Conservation (phyloP, 768 basidiomycete species). For the Dendrothele bispora region DNA sequence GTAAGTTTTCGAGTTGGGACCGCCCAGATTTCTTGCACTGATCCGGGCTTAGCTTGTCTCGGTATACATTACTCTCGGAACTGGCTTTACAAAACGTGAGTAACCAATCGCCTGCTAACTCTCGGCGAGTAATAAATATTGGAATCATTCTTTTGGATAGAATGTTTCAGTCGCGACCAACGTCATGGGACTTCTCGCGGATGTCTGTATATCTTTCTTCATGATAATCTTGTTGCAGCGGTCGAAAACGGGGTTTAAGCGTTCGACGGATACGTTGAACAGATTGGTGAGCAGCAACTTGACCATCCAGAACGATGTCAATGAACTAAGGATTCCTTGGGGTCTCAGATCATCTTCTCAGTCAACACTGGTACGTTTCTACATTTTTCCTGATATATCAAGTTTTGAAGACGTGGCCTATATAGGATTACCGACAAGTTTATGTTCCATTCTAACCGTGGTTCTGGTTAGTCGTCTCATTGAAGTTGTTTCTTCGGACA, state of each 20-base stretch:
- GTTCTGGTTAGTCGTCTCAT: constrained; percentile 5
- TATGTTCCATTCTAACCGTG: constrained; percentile 6
- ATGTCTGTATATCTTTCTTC: constrained; percentile 1
- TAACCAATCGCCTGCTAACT: no score
- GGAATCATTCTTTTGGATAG: not conserved
- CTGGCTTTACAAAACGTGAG: constrained; percentile 4
- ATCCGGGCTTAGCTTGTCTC: constrained; percentile 2
- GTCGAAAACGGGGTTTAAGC: constrained; percentile 7
- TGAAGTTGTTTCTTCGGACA: not conserved
- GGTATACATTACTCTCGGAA: constrained; percentile 3
- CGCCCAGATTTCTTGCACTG: not conserved
- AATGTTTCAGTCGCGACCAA: constrained; percentile 7
- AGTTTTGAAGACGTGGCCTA: not conserved
- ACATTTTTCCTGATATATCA: no score
- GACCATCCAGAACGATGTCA: not conserved
- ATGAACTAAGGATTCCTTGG: no score
- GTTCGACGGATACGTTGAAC: constrained; percentile 9
- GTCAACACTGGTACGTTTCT: constrained; percentile 8
- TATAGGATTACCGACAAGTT: constrained; percentile 5
- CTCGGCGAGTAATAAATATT: not conserved
- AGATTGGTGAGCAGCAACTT: constrained; percentile 2
- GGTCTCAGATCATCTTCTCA: constrained; percentile 9
- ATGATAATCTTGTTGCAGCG: constrained; percentile 6
- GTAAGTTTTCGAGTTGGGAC: not conserved
- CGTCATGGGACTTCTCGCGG: constrained; percentile 3